phyloP scores from a whole-genome alignment of 345 rosid genomes.

The Populus pruinosa region DNA sequence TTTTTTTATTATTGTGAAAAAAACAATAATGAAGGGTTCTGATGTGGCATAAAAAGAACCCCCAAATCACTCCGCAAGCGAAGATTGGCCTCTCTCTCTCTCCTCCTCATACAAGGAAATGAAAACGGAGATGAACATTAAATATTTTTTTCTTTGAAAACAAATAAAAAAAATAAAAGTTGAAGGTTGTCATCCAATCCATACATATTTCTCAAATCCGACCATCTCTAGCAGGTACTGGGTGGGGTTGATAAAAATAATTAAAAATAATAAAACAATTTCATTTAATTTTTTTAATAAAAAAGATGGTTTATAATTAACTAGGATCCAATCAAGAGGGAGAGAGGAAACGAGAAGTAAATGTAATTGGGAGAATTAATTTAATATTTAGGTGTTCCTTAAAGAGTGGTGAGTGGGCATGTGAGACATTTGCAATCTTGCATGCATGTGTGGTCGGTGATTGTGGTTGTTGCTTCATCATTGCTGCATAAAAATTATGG shows the following conservation, averaged over 20 bases:
- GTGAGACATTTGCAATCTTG: not conserved
- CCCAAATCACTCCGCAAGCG: slow-evolving; percentile 34
- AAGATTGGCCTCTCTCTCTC: not conserved
- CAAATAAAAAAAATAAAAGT: not conserved
- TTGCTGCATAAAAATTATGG: not conserved
- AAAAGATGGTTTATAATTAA: too few relatives aligned
- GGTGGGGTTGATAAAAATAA: too few relatives aligned
- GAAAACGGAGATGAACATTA: not conserved
- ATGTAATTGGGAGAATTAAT: not conserved
- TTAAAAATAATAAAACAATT: too few relatives aligned
- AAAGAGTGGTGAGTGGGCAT: slow-evolving; percentile 3
- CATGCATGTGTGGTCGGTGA: slow-evolving; percentile 5
- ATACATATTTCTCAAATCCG: too few relatives aligned
- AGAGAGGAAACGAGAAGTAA: not conserved
- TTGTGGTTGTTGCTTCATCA: slow-evolving; percentile 10
- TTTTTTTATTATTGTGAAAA: not conserved
- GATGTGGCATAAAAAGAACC: not conserved
- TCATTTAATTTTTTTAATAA: too few relatives aligned
- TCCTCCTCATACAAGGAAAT: not conserved
- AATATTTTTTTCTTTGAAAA: not conserved
- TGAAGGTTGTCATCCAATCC: slow-evolving; percentile 19
- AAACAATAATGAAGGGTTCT: not conserved
- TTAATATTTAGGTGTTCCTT: not conserved
- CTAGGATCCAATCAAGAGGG: slow-evolving; percentile 6
- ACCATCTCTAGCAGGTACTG: too few relatives aligned